These are phyloP conservation scores for Diaporthe sp. DNA, from an alignment of 2,329 filamentous ascomycete genomes.

Conservation along the genomic window DNA sequence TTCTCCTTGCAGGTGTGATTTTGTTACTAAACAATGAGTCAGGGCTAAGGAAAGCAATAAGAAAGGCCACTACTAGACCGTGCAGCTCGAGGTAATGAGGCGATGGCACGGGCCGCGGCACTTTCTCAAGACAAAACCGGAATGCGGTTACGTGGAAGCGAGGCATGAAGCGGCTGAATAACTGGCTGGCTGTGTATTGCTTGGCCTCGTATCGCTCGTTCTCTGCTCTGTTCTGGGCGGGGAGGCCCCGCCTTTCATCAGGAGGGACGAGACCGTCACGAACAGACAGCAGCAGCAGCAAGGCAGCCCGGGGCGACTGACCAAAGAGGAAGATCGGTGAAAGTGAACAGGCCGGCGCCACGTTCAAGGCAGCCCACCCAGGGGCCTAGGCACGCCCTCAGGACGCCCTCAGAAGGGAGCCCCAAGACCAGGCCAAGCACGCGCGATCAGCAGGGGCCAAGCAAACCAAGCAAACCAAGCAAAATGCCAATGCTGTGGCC, in stretches of 20 bases:
- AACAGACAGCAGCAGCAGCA: neutral
- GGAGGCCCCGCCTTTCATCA: slow-evolving; percentile 3
- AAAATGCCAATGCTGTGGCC: slow-evolving; percentile 33
- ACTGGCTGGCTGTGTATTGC: slow-evolving; percentile 10
- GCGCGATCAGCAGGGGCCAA: slow-evolving; percentile 29
- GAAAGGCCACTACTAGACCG: neutral
- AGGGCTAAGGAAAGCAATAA: neutral
- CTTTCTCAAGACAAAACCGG: slow-evolving; percentile 11
- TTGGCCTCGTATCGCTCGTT: slow-evolving; percentile 26
- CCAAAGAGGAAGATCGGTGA: slow-evolving; percentile 1
- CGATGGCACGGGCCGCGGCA: neutral
- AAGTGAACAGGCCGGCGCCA: slow-evolving; percentile 18
- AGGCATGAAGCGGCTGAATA: slow-evolving; percentile 25
- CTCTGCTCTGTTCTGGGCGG: slow-evolving; percentile 4
- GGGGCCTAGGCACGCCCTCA: slow-evolving; percentile 18
- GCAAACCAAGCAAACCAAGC: slow-evolving; percentile 38
- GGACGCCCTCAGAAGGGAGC: slow-evolving; percentile 7
- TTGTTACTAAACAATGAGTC: slow-evolving; percentile 4
- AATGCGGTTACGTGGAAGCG: slow-evolving; percentile 6
- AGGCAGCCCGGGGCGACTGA: neutral
- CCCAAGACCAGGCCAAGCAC: slow-evolving; percentile 27
- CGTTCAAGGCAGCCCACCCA: slow-evolving; percentile 10
- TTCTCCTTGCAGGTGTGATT: neutral
- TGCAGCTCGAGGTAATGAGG: neutral
- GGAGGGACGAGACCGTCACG: neutral